A percentile compares a stretch with the other conserved stretches of the same genome.
These are phyloP conservation scores for Coccinonectria pachysandricola DNA, from an alignment of 2,329 filamentous ascomycete genomes.

Conservation along the genomic window DNA sequence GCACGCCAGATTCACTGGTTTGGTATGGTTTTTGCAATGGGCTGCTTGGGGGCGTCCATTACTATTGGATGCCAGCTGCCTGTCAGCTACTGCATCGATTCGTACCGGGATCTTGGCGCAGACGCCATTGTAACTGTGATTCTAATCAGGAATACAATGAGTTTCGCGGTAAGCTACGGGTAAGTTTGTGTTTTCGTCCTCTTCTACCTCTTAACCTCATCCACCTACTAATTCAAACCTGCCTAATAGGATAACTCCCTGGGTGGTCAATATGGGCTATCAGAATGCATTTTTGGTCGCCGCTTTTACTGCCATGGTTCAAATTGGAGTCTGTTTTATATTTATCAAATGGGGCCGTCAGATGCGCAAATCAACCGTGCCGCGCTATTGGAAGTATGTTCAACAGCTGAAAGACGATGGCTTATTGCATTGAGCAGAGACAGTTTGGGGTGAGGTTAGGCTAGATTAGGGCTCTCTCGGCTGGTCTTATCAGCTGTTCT, in stretches of 20 bases:
- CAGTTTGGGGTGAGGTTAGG: no score
- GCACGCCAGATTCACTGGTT: constrained; percentile 29
- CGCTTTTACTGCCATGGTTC: constrained; percentile 1
- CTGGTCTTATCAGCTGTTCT: no score
- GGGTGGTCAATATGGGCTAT: constrained; percentile 4
- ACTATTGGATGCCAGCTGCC: not conserved
- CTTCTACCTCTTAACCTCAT: no score
- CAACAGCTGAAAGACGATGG: no score
- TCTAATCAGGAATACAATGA: not conserved
- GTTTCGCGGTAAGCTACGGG: not conserved
- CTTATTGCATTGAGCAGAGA: no score
- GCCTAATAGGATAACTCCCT: constrained; percentile 8
- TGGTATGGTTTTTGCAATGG: constrained; percentile 29
- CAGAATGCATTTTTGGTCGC: constrained; percentile 6
- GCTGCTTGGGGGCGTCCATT: not conserved
- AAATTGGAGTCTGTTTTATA: not conserved
- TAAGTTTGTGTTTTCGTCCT: no score
- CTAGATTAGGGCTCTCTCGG: no score
- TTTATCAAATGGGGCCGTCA: constrained; percentile 1
- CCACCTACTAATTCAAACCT: no score
- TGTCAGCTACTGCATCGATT: not conserved
- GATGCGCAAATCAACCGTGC: constrained; percentile 1
- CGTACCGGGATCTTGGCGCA: not conserved
- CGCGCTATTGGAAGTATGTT: constrained; percentile 2
- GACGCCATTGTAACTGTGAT: not conserved